A percentile compares a stretch with the other conserved stretches of the same genome.
phyloP scores from a whole-genome alignment of 2,329 filamentous ascomycete genomes.

The Alternaria sp. region DNA sequence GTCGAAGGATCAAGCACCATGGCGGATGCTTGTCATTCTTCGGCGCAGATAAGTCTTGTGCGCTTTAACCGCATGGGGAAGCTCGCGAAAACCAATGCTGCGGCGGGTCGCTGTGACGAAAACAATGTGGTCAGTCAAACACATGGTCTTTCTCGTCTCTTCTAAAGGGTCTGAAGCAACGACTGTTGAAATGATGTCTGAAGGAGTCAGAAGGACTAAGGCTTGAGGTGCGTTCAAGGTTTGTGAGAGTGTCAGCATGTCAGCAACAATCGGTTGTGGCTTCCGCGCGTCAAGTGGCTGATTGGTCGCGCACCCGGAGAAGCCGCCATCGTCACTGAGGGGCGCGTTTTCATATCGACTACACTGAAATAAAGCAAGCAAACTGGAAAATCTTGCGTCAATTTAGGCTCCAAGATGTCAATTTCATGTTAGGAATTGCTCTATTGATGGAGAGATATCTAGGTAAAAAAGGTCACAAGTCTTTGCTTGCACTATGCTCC shows the following conservation, averaged over 20 bases:
- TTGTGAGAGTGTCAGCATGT: not conserved
- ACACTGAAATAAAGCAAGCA: not conserved
- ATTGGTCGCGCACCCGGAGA: not conserved
- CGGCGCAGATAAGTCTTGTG: slow-evolving; percentile 19
- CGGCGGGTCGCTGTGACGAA: not conserved
- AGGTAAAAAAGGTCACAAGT: not conserved
- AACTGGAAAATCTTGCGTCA: not conserved
- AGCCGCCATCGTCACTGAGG: not conserved
- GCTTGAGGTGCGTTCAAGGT: not conserved
- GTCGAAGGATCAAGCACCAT: slow-evolving; percentile 24
- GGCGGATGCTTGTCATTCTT: slow-evolving; percentile 31
- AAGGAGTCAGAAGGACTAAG: not conserved
- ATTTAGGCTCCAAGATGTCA: not conserved
- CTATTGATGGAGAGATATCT: not conserved
- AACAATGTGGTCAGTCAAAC: not conserved
- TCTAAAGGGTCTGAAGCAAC: not conserved
- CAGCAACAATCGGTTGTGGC: not conserved
- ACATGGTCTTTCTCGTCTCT: not conserved
- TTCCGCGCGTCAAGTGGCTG: not conserved
- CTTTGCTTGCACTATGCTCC: not conserved
- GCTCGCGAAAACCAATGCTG: slow-evolving; percentile 8
- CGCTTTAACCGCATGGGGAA: slow-evolving; percentile 25
- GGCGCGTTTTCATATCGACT: not conserved
- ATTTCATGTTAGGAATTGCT: not conserved
- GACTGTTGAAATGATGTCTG: not conserved